Conservation (phyloP, 495 filamentous ascomycete species). For the Neurospora tetraspora region DNA sequence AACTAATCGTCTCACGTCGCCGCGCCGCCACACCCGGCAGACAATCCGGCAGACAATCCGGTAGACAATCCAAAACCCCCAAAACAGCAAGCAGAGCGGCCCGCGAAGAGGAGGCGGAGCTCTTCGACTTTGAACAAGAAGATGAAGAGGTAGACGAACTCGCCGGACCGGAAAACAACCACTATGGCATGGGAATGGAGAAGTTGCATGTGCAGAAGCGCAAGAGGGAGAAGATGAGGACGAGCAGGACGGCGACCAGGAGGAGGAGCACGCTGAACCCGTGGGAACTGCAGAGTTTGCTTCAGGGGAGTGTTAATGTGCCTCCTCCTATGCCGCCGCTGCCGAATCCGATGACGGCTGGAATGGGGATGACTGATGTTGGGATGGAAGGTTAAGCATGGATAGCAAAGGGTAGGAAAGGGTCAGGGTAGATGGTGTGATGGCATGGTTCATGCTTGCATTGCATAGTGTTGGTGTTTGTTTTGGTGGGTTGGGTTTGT, state of each 20-base stretch:
- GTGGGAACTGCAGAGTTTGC: slow-evolving; percentile 53
- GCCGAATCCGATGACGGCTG: background rate
- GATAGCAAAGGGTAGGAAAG: background rate
- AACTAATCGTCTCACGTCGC: slow-evolving; percentile 1
- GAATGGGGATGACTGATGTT: background rate
- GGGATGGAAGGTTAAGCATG: background rate
- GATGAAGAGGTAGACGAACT: slow-evolving; percentile 17
- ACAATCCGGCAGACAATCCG: background rate
- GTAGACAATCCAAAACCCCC: background rate
- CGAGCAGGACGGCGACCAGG: slow-evolving; percentile 39
- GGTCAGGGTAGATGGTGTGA: background rate
- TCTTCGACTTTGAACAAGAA: background rate
- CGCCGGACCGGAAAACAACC: slow-evolving; percentile 4
- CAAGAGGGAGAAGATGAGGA: slow-evolving; percentile 27
- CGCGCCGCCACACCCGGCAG: background rate
- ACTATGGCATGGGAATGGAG: background rate
- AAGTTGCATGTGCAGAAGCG: slow-evolving; percentile 28
- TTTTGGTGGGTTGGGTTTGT: too few relatives aligned
- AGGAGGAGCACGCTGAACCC: slow-evolving; percentile 61
- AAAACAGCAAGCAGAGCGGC: background rate
- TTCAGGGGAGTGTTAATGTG: slow-evolving; percentile 11
- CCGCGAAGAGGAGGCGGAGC: background rate
- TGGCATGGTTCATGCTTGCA: background rate
- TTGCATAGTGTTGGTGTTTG: background rate
- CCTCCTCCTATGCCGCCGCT: background rate